Evolutionary conservation across 768 basidiomycete genomes (phyloP), one percentile per base, ranked within the genome.

Genomic region (Epithele typhae): DNA sequence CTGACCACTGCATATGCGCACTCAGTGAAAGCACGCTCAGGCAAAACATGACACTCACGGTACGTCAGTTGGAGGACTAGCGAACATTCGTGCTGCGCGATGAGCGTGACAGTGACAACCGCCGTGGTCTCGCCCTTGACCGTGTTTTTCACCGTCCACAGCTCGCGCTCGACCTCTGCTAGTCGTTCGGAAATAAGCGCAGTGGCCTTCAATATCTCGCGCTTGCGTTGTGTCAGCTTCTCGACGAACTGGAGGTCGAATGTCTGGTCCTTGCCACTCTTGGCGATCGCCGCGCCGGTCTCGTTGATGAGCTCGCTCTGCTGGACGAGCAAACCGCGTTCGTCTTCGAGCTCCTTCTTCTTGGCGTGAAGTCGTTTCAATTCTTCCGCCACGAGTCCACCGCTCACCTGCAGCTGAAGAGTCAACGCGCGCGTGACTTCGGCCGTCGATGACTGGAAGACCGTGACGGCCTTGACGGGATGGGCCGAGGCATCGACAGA

Each of bases 361-460:
- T 24, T 56, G 45, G n/a, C 67, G 68, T 17, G 72, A 17, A 62
- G 21, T 23, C 5, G 25, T n/a, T 25, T 10, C 23, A 34, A 15
- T 21, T 27, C 10, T 8, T 9, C n/a, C 24, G 22, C 12, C 17
- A 24, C 46, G 25, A 14, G 21, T 22, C 25, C 19, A 15, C 18
- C 12, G 24, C 52, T 36, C 25, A 80, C 80, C 68, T 76, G 60
- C 10, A 83, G 70, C 9, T 70, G 60, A 4, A 80, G 43, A 0
- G 65, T 51, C 60, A 82, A 79, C 0, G 65, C 65, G 8, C 81
- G 72, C 33, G 76, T 74, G 17, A 84, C 62, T 55, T 84, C 78
- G 1, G 80, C 81, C 46, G 72, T 76, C 44, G 64, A 64, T 6
- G 76, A 76, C 59, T 76, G 78, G 64, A 78, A 79, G 30, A 82